Percentiles rank a stretch among this genome's conserved stretches.
phyloP scores from a whole-genome alignment of 768 basidiomycete species.

The Pulveroboletus ravenelii region DNA sequence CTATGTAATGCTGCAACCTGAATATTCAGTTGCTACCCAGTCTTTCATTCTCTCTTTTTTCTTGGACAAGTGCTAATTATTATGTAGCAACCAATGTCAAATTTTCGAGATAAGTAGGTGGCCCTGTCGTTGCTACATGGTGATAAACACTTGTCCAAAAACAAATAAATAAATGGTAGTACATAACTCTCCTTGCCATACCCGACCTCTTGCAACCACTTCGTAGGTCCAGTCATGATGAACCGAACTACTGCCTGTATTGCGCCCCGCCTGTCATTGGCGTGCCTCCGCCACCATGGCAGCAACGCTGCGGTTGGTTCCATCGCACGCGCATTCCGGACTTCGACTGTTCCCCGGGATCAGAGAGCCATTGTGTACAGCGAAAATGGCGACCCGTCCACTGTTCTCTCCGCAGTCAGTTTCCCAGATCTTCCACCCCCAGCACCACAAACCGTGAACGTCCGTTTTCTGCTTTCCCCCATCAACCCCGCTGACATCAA shows the following conservation, averaged over 20 bases:
- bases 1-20: too few species aligned
- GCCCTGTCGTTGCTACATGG: too few species aligned
- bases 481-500: slow-evolving; percentile 83
- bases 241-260: neutral
- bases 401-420: slow-evolving; percentile 52
- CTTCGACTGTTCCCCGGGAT: slow-evolving; percentile 28
- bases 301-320: neutral
- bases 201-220: too few species aligned
- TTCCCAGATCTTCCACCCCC: slow-evolving; percentile 53
- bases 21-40: too few species aligned
- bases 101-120: too few species aligned
- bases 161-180: too few species aligned
- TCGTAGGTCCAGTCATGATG: neutral
- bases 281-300: neutral
- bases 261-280: neutral
- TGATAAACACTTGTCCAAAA: too few species aligned
- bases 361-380: slow-evolving; percentile 67
- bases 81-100: too few species aligned
- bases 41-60: too few species aligned
- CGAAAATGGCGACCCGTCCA: slow-evolving; percentile 52
- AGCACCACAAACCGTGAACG: slow-evolving; percentile 51
- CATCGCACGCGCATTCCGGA: slow-evolving; percentile 23
- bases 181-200: too few species aligned
- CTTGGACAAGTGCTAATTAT: too few species aligned
- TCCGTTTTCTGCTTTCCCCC: slow-evolving; percentile 66